Evolutionary conservation across 306 rosid species (phyloP).

Genomic region (Sophora flavescens): DNA sequence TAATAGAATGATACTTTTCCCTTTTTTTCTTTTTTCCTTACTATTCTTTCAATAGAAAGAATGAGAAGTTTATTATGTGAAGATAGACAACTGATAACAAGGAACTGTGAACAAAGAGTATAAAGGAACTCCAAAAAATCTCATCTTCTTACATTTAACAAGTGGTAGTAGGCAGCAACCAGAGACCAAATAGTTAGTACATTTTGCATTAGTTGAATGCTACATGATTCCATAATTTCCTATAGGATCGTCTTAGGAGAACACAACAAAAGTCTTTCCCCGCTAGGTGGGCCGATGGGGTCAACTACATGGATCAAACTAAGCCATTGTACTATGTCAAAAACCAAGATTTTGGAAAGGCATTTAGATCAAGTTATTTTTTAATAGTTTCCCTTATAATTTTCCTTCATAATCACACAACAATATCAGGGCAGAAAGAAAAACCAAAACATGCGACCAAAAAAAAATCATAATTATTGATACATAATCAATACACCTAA

Average conservation of each 20-base stretch:
- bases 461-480: neutral
- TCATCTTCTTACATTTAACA: neutral
- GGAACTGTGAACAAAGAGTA: neutral
- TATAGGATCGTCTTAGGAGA: neutral
- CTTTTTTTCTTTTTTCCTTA: no score
- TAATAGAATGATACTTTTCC: neutral
- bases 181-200: neutral
- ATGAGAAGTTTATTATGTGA: neutral
- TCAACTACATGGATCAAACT: constrained; percentile 3
- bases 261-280: neutral
- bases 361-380: neutral
- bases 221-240: neutral
- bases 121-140: neutral
- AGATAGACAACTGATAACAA: constrained; percentile 7
- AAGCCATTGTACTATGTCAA: neutral
- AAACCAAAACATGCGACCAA: neutral
- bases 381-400: neutral
- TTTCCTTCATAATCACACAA: neutral
- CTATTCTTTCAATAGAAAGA: neutral
- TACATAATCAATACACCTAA: neutral
- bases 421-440: neutral
- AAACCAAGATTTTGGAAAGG: no score
- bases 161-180: neutral
- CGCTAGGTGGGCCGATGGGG: neutral
- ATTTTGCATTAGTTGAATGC: neutral